Base-by-base conservation (phyloP, 2,329 filamentous ascomycete genomes). In the Colletotrichum tofieldiae region DNA sequence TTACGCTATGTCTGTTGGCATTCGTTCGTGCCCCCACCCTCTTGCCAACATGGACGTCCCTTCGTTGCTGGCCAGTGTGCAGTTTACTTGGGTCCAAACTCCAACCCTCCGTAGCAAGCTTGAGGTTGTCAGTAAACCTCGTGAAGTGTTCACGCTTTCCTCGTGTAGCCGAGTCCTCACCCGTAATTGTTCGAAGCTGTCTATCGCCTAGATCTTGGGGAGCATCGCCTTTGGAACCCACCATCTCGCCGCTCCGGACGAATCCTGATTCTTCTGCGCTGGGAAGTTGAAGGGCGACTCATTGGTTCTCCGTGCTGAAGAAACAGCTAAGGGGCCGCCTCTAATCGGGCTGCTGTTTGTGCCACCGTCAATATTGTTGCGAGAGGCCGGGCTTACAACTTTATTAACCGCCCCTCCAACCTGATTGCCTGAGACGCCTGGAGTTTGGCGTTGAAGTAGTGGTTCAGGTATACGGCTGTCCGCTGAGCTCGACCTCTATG, bases 151-250 rank as follows among this genome's bases (percentile, higher is more conserved):
- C 77, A 3, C 90, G 83, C 43, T 80, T 81, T 8, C 81, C 79
- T 55, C 81, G 82, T 0, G 83, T 79, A 0, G 76, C 76, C 0
- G 78, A 77, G 29, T 90, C 87, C 76, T 93, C 91, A 0, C 88
- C 89, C 0, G 90, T 90, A 73, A 93, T 88, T 18, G 81, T 78
- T 18, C 86, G 83, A 0, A 93, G 81, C 76, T 91, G 80, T 0
- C 85, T 82, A 0, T 82, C 75, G 0, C 81, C 82, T 65, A 93
- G 29, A 47, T 77, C 71, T 39, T 76, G 29, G 55, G 77, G 14
- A 74, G 62, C n/a, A 37, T 64, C 29, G 73, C 67, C 4, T 74
- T 54, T 8, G 51, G 39, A 9, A 65, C 52, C 66, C 66, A 69
- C 9, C 59, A 62, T 20, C 45, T 43, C 32, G 59, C 43, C 9